A percentile compares a stretch with the other conserved stretches of the same genome.
Evolutionary conservation across 176 grass and related monocot species (phyloP).

Genomic region (Neostapfia colusana): DNA sequence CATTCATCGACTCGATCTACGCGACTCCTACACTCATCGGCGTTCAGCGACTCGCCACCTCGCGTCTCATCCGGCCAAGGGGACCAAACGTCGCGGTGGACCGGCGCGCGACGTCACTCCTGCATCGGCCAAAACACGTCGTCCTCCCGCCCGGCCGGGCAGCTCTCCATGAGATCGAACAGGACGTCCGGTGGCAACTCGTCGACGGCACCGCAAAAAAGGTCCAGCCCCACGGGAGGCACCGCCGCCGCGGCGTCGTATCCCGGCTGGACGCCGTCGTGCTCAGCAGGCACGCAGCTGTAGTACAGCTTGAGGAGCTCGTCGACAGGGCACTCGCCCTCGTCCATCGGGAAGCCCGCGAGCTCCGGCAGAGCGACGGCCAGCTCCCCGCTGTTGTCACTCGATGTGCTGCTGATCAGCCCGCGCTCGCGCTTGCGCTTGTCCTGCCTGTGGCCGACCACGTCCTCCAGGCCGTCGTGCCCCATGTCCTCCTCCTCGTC

Average conservation of each 20-base stretch:
- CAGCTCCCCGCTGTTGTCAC: not conserved
- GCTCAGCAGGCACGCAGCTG: conserved; percentile 8
- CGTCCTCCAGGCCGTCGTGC: not conserved
- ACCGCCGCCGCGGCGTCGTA: not conserved
- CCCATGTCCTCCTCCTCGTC: no score
- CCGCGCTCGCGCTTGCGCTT: conserved; percentile 50
- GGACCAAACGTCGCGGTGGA: no score
- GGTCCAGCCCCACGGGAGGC: not conserved
- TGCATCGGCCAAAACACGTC: not conserved
- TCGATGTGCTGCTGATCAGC: not conserved
- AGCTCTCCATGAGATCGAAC: conserved; percentile 38
- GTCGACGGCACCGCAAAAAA: not conserved
- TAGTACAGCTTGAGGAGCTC: conserved; percentile 44
- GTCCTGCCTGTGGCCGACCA: conserved; percentile 25
- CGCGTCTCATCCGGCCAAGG: not conserved
- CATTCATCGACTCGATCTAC: no score
- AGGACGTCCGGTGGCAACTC: conserved; percentile 36
- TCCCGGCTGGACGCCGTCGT: not conserved
- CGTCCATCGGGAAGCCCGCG: not conserved
- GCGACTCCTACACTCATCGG: no score
- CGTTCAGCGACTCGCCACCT: not conserved
- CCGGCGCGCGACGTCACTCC: not conserved
- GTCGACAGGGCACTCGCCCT: conserved; percentile 11
- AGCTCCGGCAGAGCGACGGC: conserved; percentile 26
- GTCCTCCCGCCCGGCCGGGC: not conserved